Percentiles rank a stretch among this genome's conserved stretches.
These are phyloP conservation scores for Periconia digitata DNA, from an alignment of 2,329 filamentous ascomycete genomes.

Conservation along the genomic window DNA sequence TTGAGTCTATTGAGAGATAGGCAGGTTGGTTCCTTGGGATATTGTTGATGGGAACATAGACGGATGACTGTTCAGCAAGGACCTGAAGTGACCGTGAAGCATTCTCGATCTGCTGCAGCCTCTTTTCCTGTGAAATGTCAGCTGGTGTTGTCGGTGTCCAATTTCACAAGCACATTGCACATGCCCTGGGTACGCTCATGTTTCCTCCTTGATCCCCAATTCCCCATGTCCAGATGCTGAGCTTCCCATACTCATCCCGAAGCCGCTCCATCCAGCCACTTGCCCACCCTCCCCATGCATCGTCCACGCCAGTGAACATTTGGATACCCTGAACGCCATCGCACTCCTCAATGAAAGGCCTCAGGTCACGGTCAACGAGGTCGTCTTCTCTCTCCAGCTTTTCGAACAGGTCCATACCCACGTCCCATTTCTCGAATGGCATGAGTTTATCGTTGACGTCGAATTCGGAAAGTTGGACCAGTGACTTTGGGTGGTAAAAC, in stretches of 20 bases:
- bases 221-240: conserved; percentile 84
- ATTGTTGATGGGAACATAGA: conserved; percentile 72
- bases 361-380: conserved; percentile 81
- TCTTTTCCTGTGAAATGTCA: conserved; percentile 55
- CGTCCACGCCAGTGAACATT: conserved; percentile 54
- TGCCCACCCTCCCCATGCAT: conserved; percentile 55
- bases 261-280: conserved; percentile 61
- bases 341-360: conserved; percentile 88
- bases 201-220: conserved; percentile 60
- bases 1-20: conserved; percentile 61
- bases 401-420: conserved; percentile 42
- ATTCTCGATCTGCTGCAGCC: conserved; percentile 69
- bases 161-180: conserved; percentile 26
- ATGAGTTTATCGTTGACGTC: conserved; percentile 77
- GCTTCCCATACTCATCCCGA: conserved; percentile 88
- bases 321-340: conserved; percentile 91
- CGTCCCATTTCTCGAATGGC: conserved; percentile 73
- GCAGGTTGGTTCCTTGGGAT: conserved; percentile 59
- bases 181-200: conserved; percentile 42
- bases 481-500: conserved; percentile 87
- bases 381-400: conserved; percentile 63
- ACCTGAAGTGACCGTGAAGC: conserved; percentile 70
- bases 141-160: background rate
- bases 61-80: conserved; percentile 69
- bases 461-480: conserved; percentile 80